Base-by-base conservation (phyloP, 805 yeast genomes). In the Cyberlindnera meyerae region DNA sequence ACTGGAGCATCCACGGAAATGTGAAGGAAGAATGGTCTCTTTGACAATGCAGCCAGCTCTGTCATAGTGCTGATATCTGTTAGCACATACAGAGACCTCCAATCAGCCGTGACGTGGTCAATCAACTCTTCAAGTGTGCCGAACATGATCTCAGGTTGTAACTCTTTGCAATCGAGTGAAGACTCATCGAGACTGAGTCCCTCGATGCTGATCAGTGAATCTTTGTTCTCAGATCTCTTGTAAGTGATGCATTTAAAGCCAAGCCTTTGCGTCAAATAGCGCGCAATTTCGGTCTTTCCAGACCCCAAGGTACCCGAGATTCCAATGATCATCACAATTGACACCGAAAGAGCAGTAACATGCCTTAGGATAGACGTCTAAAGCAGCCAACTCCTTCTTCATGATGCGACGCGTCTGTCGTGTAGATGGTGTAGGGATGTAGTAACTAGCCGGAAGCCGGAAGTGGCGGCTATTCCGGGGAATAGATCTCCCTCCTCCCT, bases 11-110 rank as follows among this genome's bases (percentile, higher is more conserved):
- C 95, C 2, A 86, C 65, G 6, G 85, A 71, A 4, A 89, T 49
- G 55, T 87, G 95, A 17, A 87, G 68, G 54, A 88, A 87, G 55
- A 85, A 89, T 0, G 97, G 96, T 38, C 96, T 63, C 43, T 79
- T 77, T 24, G 71, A 64, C 5, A 83, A 58, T 17, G 58, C 61
- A 2, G 66, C 63, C 18, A 82, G 63, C 33, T 70, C 55, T 5
- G 57, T 60, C 11, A 69, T 44, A 16, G 64, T 64, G 2, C 60
- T 57, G 11, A 82, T 63, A 37, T 75, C 73, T 0, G 73, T 57
- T 4, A 82, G 52, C 3, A 85, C 94, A 49, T 64, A 78, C 48
- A 81, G 64, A 11, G 68, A 60, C 16, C 67, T 62, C 88, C 95
- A 89, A 38, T 77, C 65, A 26, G 58, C 53, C 0, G 96, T 88